Percentiles rank a stretch among this genome's conserved stretches.
phyloP scores from a whole-genome alignment of 441 rosid genomes.

The Arabidopsis lyrata region DNA sequence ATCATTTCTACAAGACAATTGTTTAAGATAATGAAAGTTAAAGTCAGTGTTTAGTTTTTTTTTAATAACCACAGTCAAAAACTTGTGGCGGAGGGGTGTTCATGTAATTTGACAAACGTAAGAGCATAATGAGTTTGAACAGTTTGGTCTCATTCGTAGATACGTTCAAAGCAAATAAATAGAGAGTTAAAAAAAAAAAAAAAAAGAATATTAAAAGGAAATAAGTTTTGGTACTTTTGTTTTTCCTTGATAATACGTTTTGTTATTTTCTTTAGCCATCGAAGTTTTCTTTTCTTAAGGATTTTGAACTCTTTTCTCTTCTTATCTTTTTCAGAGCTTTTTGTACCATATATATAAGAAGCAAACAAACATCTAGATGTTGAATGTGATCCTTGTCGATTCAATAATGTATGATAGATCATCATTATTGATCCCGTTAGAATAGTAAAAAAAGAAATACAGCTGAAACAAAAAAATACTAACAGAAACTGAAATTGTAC shows the following conservation, averaged over 20 bases:
- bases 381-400: constrained; percentile 40
- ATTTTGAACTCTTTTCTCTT: constrained; percentile 19
- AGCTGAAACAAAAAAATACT: constrained; percentile 5
- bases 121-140: background rate
- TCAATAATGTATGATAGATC: constrained; percentile 27
- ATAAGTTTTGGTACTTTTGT: no score
- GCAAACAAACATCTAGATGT: constrained; percentile 37
- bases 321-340: constrained; percentile 1
- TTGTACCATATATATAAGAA: constrained; percentile 31
- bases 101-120: background rate
- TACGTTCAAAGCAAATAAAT: constrained; percentile 11
- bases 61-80: background rate
- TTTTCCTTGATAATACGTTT: background rate
- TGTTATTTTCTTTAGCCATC: constrained; percentile 3
- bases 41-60: no score
- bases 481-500: background rate
- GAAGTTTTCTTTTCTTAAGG: background rate
- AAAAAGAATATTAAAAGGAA: no score
- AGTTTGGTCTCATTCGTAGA: constrained; percentile 23
- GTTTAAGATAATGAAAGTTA: no score
- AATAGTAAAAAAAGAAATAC: constrained; percentile 2
- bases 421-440: constrained; percentile 28
- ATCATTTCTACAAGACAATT: no score
- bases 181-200: background rate
- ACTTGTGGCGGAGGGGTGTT: constrained; percentile 23